Percentiles rank a stretch among this genome's conserved stretches.
phyloP scores from a whole-genome alignment of 2,329 filamentous ascomycete species.

The Hymenoscyphus scutula region DNA sequence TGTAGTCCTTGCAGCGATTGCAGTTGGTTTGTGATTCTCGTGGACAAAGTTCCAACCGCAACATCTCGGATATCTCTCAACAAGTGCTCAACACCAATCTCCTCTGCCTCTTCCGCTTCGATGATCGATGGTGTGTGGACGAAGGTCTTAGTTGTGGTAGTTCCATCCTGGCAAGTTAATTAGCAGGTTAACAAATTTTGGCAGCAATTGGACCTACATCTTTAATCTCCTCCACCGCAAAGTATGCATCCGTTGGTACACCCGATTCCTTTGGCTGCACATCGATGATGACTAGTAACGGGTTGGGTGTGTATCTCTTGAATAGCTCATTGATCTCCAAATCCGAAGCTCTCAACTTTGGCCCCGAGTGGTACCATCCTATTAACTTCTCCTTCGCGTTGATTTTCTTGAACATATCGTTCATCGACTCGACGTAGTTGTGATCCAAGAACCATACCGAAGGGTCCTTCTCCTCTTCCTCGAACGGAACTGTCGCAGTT shows the following conservation, averaged over 20 bases:
- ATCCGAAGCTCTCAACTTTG: constrained; percentile 94
- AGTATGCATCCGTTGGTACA: constrained; percentile 97
- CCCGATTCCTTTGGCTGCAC: constrained; percentile 98
- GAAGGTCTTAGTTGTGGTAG: constrained; percentile 94
- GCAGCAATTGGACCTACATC: constrained; percentile 62
- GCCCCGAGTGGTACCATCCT: constrained; percentile 98
- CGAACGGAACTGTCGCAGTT: constrained; percentile 76
- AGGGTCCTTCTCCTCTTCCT: constrained; percentile 97
- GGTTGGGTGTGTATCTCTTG: constrained; percentile 97
- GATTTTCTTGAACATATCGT: constrained; percentile 99
- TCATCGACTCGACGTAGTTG: constrained; percentile 99
- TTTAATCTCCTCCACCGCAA: constrained; percentile 99
- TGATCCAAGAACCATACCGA: constrained; percentile 99
- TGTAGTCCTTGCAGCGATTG: constrained; percentile 96
- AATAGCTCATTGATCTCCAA: constrained; percentile 99
- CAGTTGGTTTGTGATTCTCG: constrained; percentile 94
- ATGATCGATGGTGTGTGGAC: constrained; percentile 98
- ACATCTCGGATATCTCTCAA: constrained; percentile 98
- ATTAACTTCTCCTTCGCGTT: constrained; percentile 98
- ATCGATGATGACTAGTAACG: constrained; percentile 94
- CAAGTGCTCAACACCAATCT: constrained; percentile 97
- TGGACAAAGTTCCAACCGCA: constrained; percentile 92
- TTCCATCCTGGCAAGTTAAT: constrained; percentile 70
- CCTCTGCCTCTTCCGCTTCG: constrained; percentile 97
- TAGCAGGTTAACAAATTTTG: constrained; percentile 12